Evolutionary conservation across 257 asterid genomes (phyloP), one percentile per base, ranked within the genome.

Genomic region (Jasminum sambac): DNA sequence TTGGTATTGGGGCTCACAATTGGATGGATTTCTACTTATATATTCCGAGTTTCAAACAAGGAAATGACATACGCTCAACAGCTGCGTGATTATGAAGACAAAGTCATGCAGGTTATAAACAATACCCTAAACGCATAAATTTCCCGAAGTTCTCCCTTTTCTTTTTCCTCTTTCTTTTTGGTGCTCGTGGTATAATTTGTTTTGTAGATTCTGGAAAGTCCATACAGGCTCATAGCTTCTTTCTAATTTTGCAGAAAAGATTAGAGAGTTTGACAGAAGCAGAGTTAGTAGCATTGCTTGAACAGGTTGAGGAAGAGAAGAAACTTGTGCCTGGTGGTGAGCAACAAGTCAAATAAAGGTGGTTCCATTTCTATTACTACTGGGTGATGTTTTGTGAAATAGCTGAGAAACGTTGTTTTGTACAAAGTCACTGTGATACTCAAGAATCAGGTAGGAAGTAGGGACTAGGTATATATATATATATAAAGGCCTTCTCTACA

Each of bases 11-110:
- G 98, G 24, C 90, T 95, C 66, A 89, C 98, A 0, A 64, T 91
- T 14, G 99, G 98, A 73, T 95, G 99, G 99, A 88, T 95, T 73
- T 89, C 95, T 6, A 95, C 99, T 12, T 95, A 95, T 69, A 88
- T 95, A 52, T 91, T 95, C 83, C 82, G 99, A 74, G 99, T 95
- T 70, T 88, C 96, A 26, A 95, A 95, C 80, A 95, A 91, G 82
- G 96, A 91, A 78, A 95, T 95, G 99, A 95, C 99, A 14, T 95
- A 91, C 69, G 99, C 94, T 69, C 88, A 88, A 69, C 99, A 91
- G 71, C 63, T 95, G 71, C 88, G 96, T 3, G 96, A 95, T 76
- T 95, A 91, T n/a, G 99, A 91, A 76, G 86, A 72, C 80, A 89
- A 95, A 89, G 99, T 89, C 79, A 95, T 95, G 97, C 80, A 95